Conservation (phyloP, 257 asterid genomes). For the Fraxinus pennsylvanica region DNA sequence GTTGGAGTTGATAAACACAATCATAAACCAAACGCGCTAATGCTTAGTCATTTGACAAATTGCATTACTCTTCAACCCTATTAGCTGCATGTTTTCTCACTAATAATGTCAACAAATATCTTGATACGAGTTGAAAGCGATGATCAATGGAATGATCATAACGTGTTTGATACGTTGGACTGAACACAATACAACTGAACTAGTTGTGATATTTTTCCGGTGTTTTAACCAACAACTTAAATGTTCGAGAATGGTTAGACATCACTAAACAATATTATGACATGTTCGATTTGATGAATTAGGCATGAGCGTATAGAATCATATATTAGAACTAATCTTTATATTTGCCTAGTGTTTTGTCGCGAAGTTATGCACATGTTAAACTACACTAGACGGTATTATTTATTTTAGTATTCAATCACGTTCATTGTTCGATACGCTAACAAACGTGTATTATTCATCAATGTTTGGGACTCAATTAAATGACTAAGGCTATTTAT, state of each 20-base stretch:
- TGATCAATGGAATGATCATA: background rate
- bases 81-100: conserved; percentile 9
- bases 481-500: no score
- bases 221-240: background rate
- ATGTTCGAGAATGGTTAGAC: background rate
- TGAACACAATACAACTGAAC: background rate
- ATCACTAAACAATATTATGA: background rate
- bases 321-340: background rate
- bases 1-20: conserved; percentile 17
- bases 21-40: conserved; percentile 32
- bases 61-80: conserved; percentile 1
- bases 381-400: background rate
- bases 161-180: background rate
- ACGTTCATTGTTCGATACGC: background rate
- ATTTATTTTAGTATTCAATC: background rate
- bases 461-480: no score
- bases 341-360: background rate
- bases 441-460: background rate
- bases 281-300: background rate
- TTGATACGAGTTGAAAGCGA: background rate
- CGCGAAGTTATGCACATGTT: background rate
- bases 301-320: background rate
- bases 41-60: conserved; percentile 26
- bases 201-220: background rate
- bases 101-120: conserved; percentile 1